phyloP scores from a whole-genome alignment of 768 basidiomycete genomes.

The Podaxis mareebaensis region DNA sequence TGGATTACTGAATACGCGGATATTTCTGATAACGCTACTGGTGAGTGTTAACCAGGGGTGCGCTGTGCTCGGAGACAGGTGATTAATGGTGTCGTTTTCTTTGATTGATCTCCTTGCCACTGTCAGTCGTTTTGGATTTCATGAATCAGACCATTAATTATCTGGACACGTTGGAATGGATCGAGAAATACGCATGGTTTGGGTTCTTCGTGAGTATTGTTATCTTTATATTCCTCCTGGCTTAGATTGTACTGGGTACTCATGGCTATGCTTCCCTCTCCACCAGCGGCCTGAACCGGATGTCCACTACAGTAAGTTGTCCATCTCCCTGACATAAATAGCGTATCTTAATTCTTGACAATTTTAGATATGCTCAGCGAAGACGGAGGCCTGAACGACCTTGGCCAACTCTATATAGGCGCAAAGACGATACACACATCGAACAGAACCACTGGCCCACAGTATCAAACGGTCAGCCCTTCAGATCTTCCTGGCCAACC shows the following conservation, averaged over 20 bases:
- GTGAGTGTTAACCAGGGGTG: slow-evolving; percentile 25
- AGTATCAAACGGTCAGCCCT: slow-evolving; percentile 35
- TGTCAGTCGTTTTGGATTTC: slow-evolving; percentile 48
- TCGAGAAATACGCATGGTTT: slow-evolving; percentile 70
- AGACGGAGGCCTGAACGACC: slow-evolving; percentile 44
- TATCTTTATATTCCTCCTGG: slow-evolving; percentile 9
- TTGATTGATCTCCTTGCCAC: not conserved
- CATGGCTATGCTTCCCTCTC: not conserved
- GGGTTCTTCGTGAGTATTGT: slow-evolving; percentile 43
- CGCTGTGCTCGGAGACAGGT: not conserved
- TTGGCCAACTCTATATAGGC: slow-evolving; percentile 47
- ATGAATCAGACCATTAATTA: slow-evolving; percentile 58
- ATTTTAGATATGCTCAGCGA: slow-evolving; percentile 41
- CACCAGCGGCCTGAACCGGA: slow-evolving; percentile 41
- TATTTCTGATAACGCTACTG: slow-evolving; percentile 45
- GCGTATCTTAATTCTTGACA: slow-evolving; percentile 3
- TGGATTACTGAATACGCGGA: slow-evolving; percentile 72
- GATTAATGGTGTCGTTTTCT: not conserved
- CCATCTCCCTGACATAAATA: not conserved
- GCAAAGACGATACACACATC: slow-evolving; percentile 46
- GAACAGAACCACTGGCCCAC: slow-evolving; percentile 28
- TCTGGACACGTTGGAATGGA: slow-evolving; percentile 54
- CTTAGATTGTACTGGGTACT: not conserved
- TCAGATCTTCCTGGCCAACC: slow-evolving; percentile 36
- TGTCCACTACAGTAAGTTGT: slow-evolving; percentile 41